Percentiles rank a stretch among this genome's conserved stretches.
Evolutionary conservation across 371 early-diverging fungal species (phyloP).

Genomic region (Syncephalastrum sp.): DNA sequence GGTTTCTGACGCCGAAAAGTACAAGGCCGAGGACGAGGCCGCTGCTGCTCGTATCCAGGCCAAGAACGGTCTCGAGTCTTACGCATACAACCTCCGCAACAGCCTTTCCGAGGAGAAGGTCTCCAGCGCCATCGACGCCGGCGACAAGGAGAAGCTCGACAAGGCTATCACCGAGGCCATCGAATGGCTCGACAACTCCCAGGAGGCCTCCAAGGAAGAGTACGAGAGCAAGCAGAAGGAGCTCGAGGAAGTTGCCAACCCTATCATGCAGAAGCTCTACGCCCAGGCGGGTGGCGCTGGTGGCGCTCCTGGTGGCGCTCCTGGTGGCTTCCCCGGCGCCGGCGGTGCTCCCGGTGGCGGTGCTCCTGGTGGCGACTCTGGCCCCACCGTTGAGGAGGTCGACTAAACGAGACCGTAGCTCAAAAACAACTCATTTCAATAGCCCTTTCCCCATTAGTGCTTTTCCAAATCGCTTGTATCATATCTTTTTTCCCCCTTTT

Average conservation of each 20-base stretch:
- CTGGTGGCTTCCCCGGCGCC: slow-evolving; percentile 61
- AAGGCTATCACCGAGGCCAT: slow-evolving; percentile 82
- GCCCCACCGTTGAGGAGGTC: slow-evolving; percentile 85
- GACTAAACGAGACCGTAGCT: slow-evolving; percentile 39
- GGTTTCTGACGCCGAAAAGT: slow-evolving; percentile 96
- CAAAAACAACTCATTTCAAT: background rate
- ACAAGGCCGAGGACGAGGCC: slow-evolving; percentile 93
- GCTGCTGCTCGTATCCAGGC: slow-evolving; percentile 85
- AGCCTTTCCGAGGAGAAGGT: slow-evolving; percentile 86
- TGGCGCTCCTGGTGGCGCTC: slow-evolving; percentile 58
- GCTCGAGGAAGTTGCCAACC: slow-evolving; percentile 85
- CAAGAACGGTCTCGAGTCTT: slow-evolving; percentile 92
- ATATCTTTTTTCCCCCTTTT: too few species aligned
- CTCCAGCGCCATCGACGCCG: slow-evolving; percentile 73
- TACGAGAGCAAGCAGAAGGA: slow-evolving; percentile 87
- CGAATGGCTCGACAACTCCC: slow-evolving; percentile 84
- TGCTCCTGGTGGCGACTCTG: slow-evolving; percentile 46
- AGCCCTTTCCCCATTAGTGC: background rate
- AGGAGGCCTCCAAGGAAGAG: slow-evolving; percentile 90
- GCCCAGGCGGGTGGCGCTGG: slow-evolving; percentile 85
- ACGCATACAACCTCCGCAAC: slow-evolving; percentile 93
- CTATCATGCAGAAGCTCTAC: slow-evolving; percentile 78
- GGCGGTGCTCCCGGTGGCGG: slow-evolving; percentile 59
- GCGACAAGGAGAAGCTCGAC: slow-evolving; percentile 83
- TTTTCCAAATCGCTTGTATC: background rate